phyloP scores from a whole-genome alignment of 495 filamentous ascomycete species.

The Penicillium verhagenii region DNA sequence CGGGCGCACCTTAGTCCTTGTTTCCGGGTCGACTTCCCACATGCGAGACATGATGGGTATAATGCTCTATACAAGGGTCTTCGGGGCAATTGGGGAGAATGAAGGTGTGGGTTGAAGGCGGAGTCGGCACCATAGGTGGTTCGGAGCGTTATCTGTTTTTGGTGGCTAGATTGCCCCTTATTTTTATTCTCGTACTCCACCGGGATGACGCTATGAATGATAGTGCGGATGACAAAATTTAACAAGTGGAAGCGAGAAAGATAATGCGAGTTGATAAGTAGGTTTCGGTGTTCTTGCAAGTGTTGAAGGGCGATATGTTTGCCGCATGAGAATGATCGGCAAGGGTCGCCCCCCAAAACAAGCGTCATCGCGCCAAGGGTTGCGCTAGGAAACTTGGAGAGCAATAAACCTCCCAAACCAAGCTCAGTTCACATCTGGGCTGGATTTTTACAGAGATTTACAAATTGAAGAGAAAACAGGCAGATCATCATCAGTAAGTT shows the following conservation, averaged over 20 bases:
- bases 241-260: not conserved
- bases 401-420: too few relatives aligned
- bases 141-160: slow-evolving; percentile 7
- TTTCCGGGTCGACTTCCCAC: slow-evolving; percentile 99
- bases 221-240: not conserved
- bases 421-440: too few relatives aligned
- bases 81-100: slow-evolving; percentile 6
- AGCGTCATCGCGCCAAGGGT: slow-evolving; percentile 21
- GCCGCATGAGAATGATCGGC: slow-evolving; percentile 18
- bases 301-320: not conserved
- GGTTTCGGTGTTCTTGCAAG: slow-evolving; percentile 12
- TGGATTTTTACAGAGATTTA: not conserved
- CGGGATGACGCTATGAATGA: not conserved
- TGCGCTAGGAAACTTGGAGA: too few relatives aligned
- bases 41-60: slow-evolving; percentile 56
- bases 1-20: slow-evolving; percentile 73
- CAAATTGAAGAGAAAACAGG: not conserved
- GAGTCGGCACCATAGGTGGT: slow-evolving; percentile 8
- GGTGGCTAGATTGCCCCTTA: slow-evolving; percentile 10
- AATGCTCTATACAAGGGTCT: slow-evolving; percentile 3
- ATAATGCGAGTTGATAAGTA: slow-evolving; percentile 10
- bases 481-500: slow-evolving; percentile 37
- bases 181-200: slow-evolving; percentile 8
- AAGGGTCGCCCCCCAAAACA: slow-evolving; percentile 18
- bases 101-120: slow-evolving; percentile 4